phyloP scores from a whole-genome alignment of 164 flowering plant species.

The Tinospora cordifolia region DNA sequence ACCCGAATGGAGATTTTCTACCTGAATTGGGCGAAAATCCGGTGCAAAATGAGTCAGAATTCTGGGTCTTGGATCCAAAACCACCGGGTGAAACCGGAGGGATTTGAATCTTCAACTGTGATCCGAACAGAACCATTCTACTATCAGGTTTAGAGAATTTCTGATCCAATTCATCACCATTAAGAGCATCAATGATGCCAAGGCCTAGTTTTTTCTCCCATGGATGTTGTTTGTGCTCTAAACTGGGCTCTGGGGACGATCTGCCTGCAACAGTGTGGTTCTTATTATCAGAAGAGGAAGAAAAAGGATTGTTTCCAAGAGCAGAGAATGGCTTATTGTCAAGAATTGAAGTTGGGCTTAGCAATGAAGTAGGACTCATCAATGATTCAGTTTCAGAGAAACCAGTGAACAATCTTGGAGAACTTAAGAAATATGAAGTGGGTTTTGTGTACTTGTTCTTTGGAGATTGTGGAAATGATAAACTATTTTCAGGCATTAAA shows the following conservation, averaged over 20 bases:
- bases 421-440: constrained; percentile 40
- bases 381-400: constrained; percentile 42
- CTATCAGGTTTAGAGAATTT: constrained; percentile 31
- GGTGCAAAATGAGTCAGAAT: constrained; percentile 29
- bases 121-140: constrained; percentile 57
- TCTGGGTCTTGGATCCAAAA: constrained; percentile 42
- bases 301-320: constrained; percentile 38
- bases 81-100: constrained; percentile 37
- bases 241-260: constrained; percentile 22
- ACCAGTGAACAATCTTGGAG: constrained; percentile 49
- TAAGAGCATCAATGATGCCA: constrained; percentile 57
- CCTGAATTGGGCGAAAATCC: constrained; percentile 8
- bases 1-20: constrained; percentile 32
- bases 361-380: constrained; percentile 77
- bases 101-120: constrained; percentile 66
- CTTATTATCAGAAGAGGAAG: constrained; percentile 25
- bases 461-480: constrained; percentile 25
- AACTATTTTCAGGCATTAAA: constrained; percentile 36
- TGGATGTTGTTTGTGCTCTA: constrained; percentile 26
- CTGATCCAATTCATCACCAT: constrained; percentile 25
- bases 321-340: constrained; percentile 50
- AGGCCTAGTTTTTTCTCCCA: constrained; percentile 46
- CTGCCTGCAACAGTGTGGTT: constrained; percentile 16
- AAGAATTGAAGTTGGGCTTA: constrained; percentile 77
- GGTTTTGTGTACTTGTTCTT: constrained; percentile 25